phyloP scores from a whole-genome alignment of 345 rosid genomes.

The Pistacia integerrima region DNA sequence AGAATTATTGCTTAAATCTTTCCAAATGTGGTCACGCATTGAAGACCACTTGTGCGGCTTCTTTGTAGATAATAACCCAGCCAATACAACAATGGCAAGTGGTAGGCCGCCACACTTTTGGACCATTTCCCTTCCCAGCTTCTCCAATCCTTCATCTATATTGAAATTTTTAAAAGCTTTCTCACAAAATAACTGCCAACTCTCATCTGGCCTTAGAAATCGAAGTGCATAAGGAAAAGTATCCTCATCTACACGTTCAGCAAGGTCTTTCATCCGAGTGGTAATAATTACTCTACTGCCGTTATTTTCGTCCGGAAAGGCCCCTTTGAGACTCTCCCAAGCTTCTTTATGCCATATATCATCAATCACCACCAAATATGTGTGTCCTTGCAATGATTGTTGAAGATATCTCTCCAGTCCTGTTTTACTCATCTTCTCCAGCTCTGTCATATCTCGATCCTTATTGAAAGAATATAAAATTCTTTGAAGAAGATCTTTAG shows the following conservation, averaged over 20 bases:
- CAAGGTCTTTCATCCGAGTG: not conserved
- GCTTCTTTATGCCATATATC: slow-evolving; percentile 21
- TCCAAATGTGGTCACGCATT: not conserved
- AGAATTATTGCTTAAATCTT: not conserved
- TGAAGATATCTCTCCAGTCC: not conserved
- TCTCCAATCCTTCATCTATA: not conserved
- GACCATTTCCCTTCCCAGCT: slow-evolving; percentile 14
- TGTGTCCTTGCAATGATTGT: not conserved
- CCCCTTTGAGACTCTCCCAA: not conserved
- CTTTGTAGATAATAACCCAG: slow-evolving; percentile 12
- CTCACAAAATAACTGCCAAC: not conserved
- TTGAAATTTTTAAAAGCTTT: slow-evolving; percentile 2
- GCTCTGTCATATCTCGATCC: not conserved
- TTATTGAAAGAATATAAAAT: not conserved
- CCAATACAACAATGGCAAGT: slow-evolving; percentile 21
- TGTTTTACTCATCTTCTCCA: not conserved
- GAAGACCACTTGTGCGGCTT: not conserved
- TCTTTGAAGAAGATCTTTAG: not conserved
- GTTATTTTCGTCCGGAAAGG: not conserved
- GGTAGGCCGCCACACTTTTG: slow-evolving; percentile 24
- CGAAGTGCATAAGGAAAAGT: not conserved
- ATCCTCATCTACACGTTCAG: not conserved
- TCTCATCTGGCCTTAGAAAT: not conserved
- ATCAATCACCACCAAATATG: slow-evolving; percentile 16
- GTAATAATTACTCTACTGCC: not conserved